phyloP scores from a whole-genome alignment of 352 stramenopile species.

The Elongisporangium senticosum region DNA sequence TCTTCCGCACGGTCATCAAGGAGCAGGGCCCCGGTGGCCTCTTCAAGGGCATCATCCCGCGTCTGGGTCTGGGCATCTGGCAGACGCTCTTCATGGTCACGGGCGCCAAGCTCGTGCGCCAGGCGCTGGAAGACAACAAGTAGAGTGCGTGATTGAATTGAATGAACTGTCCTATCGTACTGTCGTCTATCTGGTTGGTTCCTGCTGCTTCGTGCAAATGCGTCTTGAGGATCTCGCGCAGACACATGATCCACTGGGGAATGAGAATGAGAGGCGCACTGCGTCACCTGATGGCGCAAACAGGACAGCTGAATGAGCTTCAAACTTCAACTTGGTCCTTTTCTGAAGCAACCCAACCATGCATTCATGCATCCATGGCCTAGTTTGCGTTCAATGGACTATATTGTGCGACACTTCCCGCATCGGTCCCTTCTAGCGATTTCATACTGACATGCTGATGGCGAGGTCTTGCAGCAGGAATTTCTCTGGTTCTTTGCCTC shows the following conservation, averaged over 20 bases:
- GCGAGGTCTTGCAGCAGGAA: no score
- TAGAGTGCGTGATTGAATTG: slow-evolving; percentile 1
- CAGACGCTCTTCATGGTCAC: slow-evolving; percentile 93
- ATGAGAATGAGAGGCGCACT: slow-evolving; percentile 41
- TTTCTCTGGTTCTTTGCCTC: no score
- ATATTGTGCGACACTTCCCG: no score
- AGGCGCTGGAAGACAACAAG: slow-evolving; percentile 67
- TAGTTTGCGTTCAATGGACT: no score
- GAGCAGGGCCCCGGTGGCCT: slow-evolving; percentile 78
- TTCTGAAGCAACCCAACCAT: slow-evolving; percentile 5
- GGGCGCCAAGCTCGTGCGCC: slow-evolving; percentile 85
- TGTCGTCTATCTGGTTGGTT: background rate
- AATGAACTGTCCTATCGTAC: background rate
- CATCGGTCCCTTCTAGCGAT: no score
- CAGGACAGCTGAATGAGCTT: background rate
- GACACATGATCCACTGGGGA: slow-evolving; percentile 56
- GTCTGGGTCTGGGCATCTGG: slow-evolving; percentile 83
- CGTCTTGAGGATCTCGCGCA: slow-evolving; percentile 54
- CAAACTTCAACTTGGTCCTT: slow-evolving; percentile 2
- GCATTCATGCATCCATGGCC: slow-evolving; percentile 15
- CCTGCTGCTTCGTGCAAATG: slow-evolving; percentile 27
- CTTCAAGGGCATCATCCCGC: slow-evolving; percentile 90
- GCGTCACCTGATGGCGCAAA: slow-evolving; percentile 2
- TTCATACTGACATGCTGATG: no score
- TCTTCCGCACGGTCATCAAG: slow-evolving; percentile 83